phyloP scores from a whole-genome alignment of 2,329 filamentous ascomycete genomes.

The Camptophora hylomeconis region DNA sequence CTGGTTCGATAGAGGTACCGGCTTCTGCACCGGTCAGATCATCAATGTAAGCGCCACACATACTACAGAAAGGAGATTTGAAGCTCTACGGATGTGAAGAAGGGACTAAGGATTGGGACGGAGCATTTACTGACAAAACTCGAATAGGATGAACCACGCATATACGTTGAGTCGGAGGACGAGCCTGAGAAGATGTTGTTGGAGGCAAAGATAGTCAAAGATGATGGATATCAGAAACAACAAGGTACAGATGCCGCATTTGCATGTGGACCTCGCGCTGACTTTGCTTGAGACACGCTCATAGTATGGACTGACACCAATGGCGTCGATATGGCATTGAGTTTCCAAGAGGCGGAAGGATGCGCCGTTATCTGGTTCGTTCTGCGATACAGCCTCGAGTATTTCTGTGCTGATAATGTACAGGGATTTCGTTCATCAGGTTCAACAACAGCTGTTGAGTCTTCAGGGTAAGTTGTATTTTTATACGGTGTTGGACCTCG shows the following conservation, averaged over 20 bases:
- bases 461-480: constrained; percentile 35
- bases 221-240: constrained; percentile 96
- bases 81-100: no score
- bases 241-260: constrained; percentile 49
- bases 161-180: constrained; percentile 88
- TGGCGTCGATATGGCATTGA: constrained; percentile 90
- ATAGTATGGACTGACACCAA: constrained; percentile 96
- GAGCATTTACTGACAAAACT: constrained; percentile 1
- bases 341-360: constrained; percentile 93
- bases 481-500: background rate
- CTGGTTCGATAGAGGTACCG: constrained; percentile 96
- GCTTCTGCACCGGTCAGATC: constrained; percentile 75
- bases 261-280: constrained; percentile 9
- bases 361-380: constrained; percentile 80
- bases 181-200: constrained; percentile 70
- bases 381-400: constrained; percentile 10
- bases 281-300: constrained; percentile 58
- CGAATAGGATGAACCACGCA: constrained; percentile 64
- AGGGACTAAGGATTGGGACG: background rate
- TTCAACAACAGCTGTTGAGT: constrained; percentile 62
- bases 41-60: constrained; percentile 46
- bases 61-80: background rate
- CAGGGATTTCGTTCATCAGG: constrained; percentile 81
- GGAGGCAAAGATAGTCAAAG: constrained; percentile 79
- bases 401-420: constrained; percentile 10